A percentile compares a stretch with the other conserved stretches of the same genome.
phyloP scores from a whole-genome alignment of 2,329 filamentous ascomycete species.

The Cladorrhinum sp. region DNA sequence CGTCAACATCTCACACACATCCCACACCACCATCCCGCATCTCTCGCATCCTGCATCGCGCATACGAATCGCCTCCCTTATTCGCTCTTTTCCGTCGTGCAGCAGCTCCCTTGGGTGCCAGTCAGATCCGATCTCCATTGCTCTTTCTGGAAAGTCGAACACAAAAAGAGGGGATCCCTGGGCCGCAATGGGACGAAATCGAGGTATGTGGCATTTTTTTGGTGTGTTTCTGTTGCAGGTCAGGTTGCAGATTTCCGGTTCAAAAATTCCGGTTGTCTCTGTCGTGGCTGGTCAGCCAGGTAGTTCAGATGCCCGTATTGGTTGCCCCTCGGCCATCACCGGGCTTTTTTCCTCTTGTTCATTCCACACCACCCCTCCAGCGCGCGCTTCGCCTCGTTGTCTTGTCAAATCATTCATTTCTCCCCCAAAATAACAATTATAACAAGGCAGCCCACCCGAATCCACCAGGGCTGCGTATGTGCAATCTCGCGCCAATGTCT shows the following conservation, averaged over 20 bases:
- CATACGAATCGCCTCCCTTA: neutral
- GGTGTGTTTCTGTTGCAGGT: neutral
- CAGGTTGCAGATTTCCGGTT: neutral
- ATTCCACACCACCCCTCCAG: neutral
- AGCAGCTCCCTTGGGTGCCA: neutral
- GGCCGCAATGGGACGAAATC: conserved; percentile 52
- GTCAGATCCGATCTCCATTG: neutral
- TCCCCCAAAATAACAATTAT: conserved; percentile 11
- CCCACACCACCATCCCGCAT: neutral
- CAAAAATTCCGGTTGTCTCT: neutral
- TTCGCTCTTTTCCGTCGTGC: neutral
- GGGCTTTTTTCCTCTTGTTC: neutral
- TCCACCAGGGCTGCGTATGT: conserved; percentile 9
- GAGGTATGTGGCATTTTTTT: conserved; percentile 43
- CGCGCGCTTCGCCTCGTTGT: conserved; percentile 7
- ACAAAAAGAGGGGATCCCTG: conserved; percentile 11
- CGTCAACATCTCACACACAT: neutral
- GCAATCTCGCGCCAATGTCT: conserved; percentile 23
- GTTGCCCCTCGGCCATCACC: neutral
- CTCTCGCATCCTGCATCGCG: neutral
- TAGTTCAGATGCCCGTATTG: neutral
- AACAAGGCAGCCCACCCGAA: conserved; percentile 1
- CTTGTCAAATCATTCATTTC: conserved; percentile 6
- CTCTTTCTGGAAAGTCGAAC: conserved; percentile 10
- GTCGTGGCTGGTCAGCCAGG: neutral